phyloP scores from a whole-genome alignment of 1,139 yeast species.

The Candida sojae region DNA sequence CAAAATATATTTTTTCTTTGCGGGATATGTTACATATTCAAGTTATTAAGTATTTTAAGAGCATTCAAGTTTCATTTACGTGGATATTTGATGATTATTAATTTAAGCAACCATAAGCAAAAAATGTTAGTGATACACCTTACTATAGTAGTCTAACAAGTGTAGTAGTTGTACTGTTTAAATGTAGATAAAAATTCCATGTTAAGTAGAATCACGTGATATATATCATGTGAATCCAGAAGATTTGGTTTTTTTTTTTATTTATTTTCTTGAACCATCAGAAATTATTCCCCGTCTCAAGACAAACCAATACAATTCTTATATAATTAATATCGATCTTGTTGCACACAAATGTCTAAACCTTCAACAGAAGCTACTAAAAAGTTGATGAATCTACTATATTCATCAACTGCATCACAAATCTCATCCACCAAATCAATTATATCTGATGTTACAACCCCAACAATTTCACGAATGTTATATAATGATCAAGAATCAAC shows the following conservation, averaged over 20 bases:
- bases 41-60: no score
- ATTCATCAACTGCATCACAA: conserved; percentile 31
- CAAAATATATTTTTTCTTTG: no score
- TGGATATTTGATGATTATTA: no score
- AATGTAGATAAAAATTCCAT: no score
- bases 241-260: neutral
- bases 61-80: no score
- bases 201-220: neutral
- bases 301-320: no score
- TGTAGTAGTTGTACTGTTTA: no score
- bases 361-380: conserved; percentile 25
- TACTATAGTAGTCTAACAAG: no score
- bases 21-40: no score
- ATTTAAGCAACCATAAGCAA: no score
- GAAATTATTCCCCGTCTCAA: no score
- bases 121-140: no score
- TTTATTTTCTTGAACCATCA: neutral
- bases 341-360: conserved; percentile 13
- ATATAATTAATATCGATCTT: neutral
- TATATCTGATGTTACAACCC: conserved; percentile 3
- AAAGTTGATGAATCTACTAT: conserved; percentile 32
- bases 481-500: neutral
- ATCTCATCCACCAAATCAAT: conserved; percentile 21
- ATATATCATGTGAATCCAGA: neutral
- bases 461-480: conserved; percentile 1